phyloP scores from a whole-genome alignment of 306 rosid genomes.

The Vigna angularis region DNA sequence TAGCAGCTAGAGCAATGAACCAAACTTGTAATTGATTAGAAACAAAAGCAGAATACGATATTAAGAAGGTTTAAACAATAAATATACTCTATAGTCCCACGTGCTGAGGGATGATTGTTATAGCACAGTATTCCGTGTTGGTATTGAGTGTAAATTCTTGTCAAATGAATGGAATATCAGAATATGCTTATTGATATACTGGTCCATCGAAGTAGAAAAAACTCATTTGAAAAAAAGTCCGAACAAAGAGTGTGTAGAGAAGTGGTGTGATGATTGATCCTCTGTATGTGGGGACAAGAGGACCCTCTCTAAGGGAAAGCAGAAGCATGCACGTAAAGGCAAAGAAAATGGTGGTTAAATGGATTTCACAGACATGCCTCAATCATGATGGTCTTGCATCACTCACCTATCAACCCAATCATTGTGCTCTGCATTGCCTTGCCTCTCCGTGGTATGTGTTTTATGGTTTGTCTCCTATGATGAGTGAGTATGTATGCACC shows the following conservation, averaged over 20 bases:
- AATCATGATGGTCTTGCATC: conserved; percentile 40
- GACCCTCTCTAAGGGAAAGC: conserved; percentile 56
- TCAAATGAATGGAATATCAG: too few relatives aligned
- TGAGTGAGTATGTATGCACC: background rate
- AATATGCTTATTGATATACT: too few relatives aligned
- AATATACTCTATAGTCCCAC: too few relatives aligned
- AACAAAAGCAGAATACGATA: conserved; percentile 35
- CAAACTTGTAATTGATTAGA: background rate
- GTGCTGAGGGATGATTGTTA: too few relatives aligned
- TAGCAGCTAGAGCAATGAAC: background rate
- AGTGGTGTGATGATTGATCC: conserved; percentile 38
- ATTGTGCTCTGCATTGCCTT: conserved; percentile 28
- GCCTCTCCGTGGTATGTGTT: background rate
- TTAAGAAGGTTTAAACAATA: background rate
- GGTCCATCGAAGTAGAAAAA: too few relatives aligned
- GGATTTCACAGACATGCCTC: conserved; percentile 44
- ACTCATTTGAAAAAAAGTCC: too few relatives aligned
- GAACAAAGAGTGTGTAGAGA: background rate
- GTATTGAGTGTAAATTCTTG: too few relatives aligned
- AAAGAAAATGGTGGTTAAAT: conserved; percentile 38
- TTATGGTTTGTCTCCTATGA: conserved; percentile 33
- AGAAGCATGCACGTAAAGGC: conserved; percentile 45
- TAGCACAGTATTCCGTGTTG: too few relatives aligned
- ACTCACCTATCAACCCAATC: conserved; percentile 46
- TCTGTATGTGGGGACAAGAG: conserved; percentile 49